Evolutionary conservation across 306 rosid species (phyloP).

Genomic region (Lathyrus tuberosus): DNA sequence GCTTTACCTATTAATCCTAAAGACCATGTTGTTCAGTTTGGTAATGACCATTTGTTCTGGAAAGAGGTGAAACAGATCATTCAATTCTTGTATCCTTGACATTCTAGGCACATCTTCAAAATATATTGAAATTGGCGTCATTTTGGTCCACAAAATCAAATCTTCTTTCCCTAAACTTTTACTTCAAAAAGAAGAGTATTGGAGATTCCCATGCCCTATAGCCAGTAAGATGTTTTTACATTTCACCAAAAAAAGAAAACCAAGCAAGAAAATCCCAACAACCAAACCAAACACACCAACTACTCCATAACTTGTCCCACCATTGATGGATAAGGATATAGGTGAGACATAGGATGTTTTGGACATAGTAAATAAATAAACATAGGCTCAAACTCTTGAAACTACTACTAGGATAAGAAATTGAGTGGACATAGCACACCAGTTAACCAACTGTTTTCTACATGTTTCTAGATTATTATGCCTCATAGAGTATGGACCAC

Average conservation of each 20-base stretch:
- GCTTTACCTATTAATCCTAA: no score
- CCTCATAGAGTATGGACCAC: constrained; percentile 45
- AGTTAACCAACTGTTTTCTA: constrained; percentile 33
- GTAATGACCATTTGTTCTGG: no score
- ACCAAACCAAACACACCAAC: not conserved
- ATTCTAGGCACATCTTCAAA: no score
- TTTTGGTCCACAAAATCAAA: no score
- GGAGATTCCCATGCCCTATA: no score
- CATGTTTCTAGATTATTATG: constrained; percentile 41
- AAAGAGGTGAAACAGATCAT: no score
- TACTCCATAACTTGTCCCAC: constrained; percentile 33
- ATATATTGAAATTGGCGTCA: no score
- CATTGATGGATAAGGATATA: constrained; percentile 45
- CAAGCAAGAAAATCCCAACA: constrained; percentile 19
- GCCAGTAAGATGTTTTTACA: not conserved
- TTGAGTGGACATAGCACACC: constrained; percentile 45
- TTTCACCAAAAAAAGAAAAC: not conserved
- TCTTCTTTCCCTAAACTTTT: no score
- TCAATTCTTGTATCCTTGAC: no score
- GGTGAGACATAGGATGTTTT: constrained; percentile 28
- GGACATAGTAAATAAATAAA: constrained; percentile 33
- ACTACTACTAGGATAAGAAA: constrained; percentile 40
- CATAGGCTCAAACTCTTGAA: not conserved
- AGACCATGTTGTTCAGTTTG: no score
- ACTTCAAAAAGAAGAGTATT: no score